These are phyloP conservation scores for Solanum paucissectum DNA, from an alignment of 257 asterid species.

Conservation along the genomic window DNA sequence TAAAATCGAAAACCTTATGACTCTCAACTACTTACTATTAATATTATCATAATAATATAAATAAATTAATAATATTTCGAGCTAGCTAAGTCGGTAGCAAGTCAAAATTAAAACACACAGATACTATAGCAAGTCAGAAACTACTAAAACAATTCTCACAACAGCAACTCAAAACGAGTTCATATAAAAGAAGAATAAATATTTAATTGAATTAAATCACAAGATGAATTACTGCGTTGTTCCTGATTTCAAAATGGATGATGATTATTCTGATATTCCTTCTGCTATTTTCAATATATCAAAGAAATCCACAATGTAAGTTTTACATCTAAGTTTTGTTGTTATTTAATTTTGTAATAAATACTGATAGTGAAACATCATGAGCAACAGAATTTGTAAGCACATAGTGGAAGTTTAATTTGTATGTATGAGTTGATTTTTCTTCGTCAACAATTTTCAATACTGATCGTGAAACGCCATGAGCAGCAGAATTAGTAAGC, in stretches of 20 bases:
- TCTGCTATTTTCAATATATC: not conserved
- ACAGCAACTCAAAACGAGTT: not conserved
- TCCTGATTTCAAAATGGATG: constrained; percentile 8
- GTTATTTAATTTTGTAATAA: not conserved
- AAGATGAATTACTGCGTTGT: constrained; percentile 5
- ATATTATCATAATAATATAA: not conserved
- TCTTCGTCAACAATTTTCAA: not conserved
- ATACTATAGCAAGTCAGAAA: not conserved
- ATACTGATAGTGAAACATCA: not conserved
- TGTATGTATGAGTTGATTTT: not conserved
- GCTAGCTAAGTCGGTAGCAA: not conserved
- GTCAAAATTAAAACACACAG: not conserved
- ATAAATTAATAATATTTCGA: not conserved
- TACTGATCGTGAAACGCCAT: not conserved
- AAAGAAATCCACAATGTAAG: constrained; percentile 6
- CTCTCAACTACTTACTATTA: not conserved
- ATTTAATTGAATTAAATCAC: not conserved
- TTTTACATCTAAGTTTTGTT: not conserved
- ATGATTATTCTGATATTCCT: not conserved
- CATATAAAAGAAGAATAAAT: not conserved
- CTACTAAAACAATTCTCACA: not conserved
- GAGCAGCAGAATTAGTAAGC: not conserved
- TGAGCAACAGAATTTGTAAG: not conserved
- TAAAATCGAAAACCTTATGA: not conserved
- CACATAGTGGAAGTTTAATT: not conserved